Evolutionary conservation across 2,329 filamentous ascomycete species (phyloP), one percentile per base, ranked within the genome.

Genomic region (Kalaharituber pfeilii): DNA sequence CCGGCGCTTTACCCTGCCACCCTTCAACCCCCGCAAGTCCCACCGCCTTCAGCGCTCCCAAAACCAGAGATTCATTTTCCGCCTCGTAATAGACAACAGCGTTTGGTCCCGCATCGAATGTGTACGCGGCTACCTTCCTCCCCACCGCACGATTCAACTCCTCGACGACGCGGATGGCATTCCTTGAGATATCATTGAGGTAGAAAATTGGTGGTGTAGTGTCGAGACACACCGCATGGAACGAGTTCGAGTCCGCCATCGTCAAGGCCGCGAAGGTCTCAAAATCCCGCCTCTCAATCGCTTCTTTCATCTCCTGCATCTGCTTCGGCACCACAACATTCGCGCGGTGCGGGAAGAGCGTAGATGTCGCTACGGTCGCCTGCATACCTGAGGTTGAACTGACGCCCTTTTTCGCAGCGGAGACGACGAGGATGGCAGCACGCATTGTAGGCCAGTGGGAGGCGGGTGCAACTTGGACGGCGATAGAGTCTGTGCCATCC

Each of bases 131-230:
- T 18, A 96, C 76, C 0, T 78, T 81, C 70, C 80, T 82, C 53
- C 86, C 87, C 3, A 84, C 86, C 24, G 76, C 75, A 53, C 75
- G 75, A 66, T 98, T 98, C 71, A 96, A 85, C 62, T 81, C 77
- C 72, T 98, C 87, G 27, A 95, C 88, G 15, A 86, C 80, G 52
- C 86, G 77, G 57, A 98, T 86, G 5, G 89, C 87, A 1, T 89
- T 86, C 33, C 84, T 75, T 20, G 83, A 89, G 15, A 89, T 81
- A 67, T 98, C 91, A 70, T 95, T 98, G 75, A 98, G 81, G 74
- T 98, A 98, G 71, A 94, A 95, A 67, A 98, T 98, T 18, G 93
- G 91, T 45, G 93, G 91, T 71, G 86, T 87, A 1, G 91, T 96
- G 68, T 98, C 91, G 63, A 93, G 74, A 68, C 91, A 96, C 55